Evolutionary conservation across 139 green algal genomes (phyloP), one percentile per base, ranked within the genome.

Genomic region (Ostreobium quekettii): DNA sequence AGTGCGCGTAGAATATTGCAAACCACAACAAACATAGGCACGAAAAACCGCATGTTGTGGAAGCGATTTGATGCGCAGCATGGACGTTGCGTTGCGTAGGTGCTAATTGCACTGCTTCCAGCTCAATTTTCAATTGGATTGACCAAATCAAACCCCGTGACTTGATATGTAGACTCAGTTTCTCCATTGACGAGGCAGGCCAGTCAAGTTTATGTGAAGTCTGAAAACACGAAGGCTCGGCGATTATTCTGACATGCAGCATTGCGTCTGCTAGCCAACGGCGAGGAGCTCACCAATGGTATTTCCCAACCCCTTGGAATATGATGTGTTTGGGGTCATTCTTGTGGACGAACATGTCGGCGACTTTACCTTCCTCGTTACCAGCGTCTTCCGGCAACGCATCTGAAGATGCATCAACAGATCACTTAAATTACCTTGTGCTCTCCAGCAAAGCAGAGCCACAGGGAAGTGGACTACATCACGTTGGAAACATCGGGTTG

Each of bases 271-370:
- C 42, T 53, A 26, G 42, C n/a, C n/a, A n/a, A n/a, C n/a, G n/a
- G n/a, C n/a, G n/a, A n/a, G n/a, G n/a, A n/a, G 53, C 7, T 62
- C 19, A 47, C 59, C 59, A 66, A 66, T 66, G 19, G 32, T 47
- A 66, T 7, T 19, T 7, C 5, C 59, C 59, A 39, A 33, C 59
- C 11, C 59, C 59, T 66, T 66, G 59, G 26, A 66, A 47, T 31
- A 66, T 39, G 59, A 66, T 39, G 59, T 47, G 4, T 46, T 66
- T 47, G 22, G 30, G 7, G 59, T 66, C 59, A 6, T 46, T 39
- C 5, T 7, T 6, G 30, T 31, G 46, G 24, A 47, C 30, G 32
- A 66, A 66, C 7, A 66, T 19, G 6, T 47, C 7, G 11, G 32
- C 59, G 59, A 66, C 59, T 8, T 35, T 35, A 47, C 7, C 29